phyloP scores from a whole-genome alignment of 2,329 filamentous ascomycete genomes.

The Fusarium sarcochroum region DNA sequence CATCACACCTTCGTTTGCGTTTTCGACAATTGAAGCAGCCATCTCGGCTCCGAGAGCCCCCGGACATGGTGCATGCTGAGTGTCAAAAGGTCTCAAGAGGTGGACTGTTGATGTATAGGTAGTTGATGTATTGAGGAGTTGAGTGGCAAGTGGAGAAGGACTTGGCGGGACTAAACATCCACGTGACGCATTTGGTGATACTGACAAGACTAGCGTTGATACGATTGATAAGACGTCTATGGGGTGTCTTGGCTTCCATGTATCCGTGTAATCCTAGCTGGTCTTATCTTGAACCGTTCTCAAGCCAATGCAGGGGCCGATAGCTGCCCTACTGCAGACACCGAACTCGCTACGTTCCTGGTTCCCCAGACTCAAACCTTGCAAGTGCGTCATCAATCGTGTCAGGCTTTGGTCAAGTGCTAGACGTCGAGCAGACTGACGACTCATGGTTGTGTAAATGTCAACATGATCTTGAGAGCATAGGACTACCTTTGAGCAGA shows the following conservation, averaged over 20 bases:
- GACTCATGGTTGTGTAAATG: too few species aligned
- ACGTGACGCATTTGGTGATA: slow-evolving; percentile 13
- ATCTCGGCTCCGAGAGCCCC: slow-evolving; percentile 43
- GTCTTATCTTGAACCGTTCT: too few species aligned
- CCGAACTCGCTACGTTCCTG: too few species aligned
- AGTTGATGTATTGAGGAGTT: neutral
- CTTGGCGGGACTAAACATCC: neutral
- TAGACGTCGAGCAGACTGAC: too few species aligned
- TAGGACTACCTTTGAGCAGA: too few species aligned
- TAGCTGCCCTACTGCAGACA: neutral
- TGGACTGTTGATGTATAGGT: neutral
- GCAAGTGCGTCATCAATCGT: too few species aligned
- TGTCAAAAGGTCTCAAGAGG: neutral
- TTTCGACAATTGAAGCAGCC: slow-evolving; percentile 63
- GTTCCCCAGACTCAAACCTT: too few species aligned
- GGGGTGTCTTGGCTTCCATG: neutral
- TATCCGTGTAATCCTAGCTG: neutral
- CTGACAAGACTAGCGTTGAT: neutral
- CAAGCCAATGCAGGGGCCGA: neutral
- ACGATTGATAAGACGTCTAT: neutral
- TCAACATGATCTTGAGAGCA: too few species aligned
- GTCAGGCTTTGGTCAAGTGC: too few species aligned
- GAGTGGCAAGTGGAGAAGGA: too few species aligned
- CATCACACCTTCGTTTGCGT: slow-evolving; percentile 65
- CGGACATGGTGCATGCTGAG: slow-evolving; percentile 38